phyloP scores from a whole-genome alignment of 106 monocot species.

The Narthecium ossifragum region DNA sequence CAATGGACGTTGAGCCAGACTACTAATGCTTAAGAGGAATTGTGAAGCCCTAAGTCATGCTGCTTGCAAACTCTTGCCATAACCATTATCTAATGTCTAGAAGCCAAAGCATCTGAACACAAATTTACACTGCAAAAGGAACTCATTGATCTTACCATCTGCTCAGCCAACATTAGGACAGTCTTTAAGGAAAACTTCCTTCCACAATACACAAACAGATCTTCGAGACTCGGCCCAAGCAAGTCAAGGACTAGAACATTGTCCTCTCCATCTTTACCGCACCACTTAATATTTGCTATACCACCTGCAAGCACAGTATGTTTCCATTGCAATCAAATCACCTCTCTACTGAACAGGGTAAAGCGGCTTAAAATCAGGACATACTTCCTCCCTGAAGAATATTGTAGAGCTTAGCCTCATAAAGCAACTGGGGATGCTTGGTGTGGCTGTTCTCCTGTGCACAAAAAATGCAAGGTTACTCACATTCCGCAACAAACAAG shows the following conservation, averaged over 20 bases:
- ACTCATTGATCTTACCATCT: conserved; percentile 60
- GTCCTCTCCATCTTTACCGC: conserved; percentile 76
- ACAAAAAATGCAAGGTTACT: conserved; percentile 4
- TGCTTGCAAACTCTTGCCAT: background rate
- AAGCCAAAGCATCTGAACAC: too few relatives aligned
- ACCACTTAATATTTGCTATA: conserved; percentile 83
- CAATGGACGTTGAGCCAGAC: too few relatives aligned
- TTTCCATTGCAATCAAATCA: too few relatives aligned
- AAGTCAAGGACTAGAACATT: conserved; percentile 87
- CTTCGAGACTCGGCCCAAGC: conserved; percentile 93
- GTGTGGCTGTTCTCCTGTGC: conserved; percentile 84
- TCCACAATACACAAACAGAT: conserved; percentile 87
- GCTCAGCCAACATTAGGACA: conserved; percentile 92
- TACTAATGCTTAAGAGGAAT: too few relatives aligned
- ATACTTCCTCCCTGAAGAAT: conserved; percentile 88
- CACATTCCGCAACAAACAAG: background rate
- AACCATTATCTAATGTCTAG: too few relatives aligned
- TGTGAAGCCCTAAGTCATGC: background rate
- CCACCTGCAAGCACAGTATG: conserved; percentile 79
- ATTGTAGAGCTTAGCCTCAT: conserved; percentile 96
- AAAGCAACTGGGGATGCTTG: conserved; percentile 86
- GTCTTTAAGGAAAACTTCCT: conserved; percentile 87
- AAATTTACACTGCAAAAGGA: background rate
- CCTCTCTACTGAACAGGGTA: too few relatives aligned
- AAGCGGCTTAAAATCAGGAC: background rate